Conservation (phyloP, 1,284 basidiomycete species). For the Peniophora sp. region DNA sequence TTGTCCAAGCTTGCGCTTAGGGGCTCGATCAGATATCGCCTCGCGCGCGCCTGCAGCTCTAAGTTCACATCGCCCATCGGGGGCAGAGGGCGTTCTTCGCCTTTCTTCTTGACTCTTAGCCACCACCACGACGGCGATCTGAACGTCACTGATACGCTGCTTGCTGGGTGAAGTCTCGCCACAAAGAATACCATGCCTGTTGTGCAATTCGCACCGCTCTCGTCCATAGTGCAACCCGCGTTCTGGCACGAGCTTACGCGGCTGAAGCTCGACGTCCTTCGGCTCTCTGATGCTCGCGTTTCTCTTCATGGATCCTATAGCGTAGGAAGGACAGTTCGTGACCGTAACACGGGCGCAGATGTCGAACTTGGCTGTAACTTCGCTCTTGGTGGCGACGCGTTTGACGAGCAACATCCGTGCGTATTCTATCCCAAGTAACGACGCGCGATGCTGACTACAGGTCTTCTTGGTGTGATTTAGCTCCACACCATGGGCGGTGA, state of each 20-base stretch:
- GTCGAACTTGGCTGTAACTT: slow-evolving; percentile 57
- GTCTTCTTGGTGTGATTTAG: slow-evolving; percentile 18
- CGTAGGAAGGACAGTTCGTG: slow-evolving; percentile 63
- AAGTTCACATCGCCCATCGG: too few species aligned
- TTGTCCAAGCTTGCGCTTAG: too few species aligned
- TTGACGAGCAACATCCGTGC: slow-evolving; percentile 30
- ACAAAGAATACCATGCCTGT: slow-evolving; percentile 34
- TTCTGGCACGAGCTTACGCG: slow-evolving; percentile 92
- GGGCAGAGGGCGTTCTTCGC: too few species aligned
- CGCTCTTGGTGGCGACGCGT: slow-evolving; percentile 51
- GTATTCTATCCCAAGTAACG: slow-evolving; percentile 6
- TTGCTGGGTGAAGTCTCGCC: not conserved
- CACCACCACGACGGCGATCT: too few species aligned
- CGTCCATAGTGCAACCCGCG: slow-evolving; percentile 80
- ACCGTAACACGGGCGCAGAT: slow-evolving; percentile 65
- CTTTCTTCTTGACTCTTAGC: too few species aligned
- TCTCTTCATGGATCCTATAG: slow-evolving; percentile 64
- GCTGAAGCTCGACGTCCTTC: slow-evolving; percentile 88
- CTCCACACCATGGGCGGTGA: slow-evolving; percentile 31
- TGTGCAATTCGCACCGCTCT: slow-evolving; percentile 84
- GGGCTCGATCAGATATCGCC: too few species aligned
- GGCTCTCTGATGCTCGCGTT: slow-evolving; percentile 71
- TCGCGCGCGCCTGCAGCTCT: too few species aligned
- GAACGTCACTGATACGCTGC: too few species aligned
- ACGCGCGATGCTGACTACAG: too few species aligned